phyloP scores from a whole-genome alignment of 495 filamentous ascomycete genomes.

The Aspergillus bertholletiae region DNA sequence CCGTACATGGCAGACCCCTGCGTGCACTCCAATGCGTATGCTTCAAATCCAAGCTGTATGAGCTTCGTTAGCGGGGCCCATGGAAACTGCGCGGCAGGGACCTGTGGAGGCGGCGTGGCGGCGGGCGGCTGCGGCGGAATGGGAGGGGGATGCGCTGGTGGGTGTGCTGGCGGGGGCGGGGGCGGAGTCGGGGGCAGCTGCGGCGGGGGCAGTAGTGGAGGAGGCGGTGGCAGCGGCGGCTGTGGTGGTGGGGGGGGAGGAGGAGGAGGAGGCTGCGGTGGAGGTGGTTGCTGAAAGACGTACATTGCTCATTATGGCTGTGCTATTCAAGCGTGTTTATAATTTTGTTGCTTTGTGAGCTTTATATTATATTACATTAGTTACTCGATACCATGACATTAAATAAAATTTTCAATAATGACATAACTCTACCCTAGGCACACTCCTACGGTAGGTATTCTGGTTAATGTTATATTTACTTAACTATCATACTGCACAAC shows the following conservation, averaged over 20 bases:
- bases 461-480: too few species aligned
- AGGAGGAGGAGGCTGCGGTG: constrained; percentile 19
- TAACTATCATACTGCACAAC: too few species aligned
- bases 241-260: constrained; percentile 20
- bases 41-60: constrained; percentile 44
- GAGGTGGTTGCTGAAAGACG: constrained; percentile 13
- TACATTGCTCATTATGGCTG: not conserved
- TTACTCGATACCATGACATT: too few species aligned
- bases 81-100: constrained; percentile 46
- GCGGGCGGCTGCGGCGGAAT: constrained; percentile 49
- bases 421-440: not conserved
- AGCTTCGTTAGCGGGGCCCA: constrained; percentile 31
- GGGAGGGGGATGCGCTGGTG: constrained; percentile 31
- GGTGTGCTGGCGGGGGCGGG: constrained; percentile 34
- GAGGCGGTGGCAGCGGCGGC: constrained; percentile 26
- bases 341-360: not conserved
- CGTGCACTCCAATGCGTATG: constrained; percentile 38
- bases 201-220: constrained; percentile 30
- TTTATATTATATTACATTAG: too few species aligned
- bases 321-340: not conserved
- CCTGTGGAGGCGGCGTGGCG: constrained; percentile 52
- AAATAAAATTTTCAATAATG: too few species aligned
- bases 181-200: constrained; percentile 34
- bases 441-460: too few species aligned
- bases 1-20: constrained; percentile 50